phyloP scores from a whole-genome alignment of 169 alveolate genomes.

The Plasmodium blacklocki region DNA sequence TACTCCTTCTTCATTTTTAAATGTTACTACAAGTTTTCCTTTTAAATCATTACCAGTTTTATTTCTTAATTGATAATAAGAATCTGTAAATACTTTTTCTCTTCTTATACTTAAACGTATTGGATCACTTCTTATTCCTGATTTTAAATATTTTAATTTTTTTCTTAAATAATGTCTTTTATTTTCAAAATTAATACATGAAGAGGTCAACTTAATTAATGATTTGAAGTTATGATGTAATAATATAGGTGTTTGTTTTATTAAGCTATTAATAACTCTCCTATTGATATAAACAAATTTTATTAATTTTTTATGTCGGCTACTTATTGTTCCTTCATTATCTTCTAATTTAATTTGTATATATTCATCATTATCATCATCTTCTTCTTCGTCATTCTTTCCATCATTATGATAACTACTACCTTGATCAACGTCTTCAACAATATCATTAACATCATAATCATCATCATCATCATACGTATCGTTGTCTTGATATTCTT shows the following conservation, averaged over 20 bases:
- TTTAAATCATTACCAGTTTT: constrained; percentile 95
- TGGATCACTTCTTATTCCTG: constrained; percentile 82
- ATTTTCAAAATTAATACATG: constrained; percentile 96
- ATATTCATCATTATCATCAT: constrained; percentile 32
- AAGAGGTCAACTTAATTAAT: constrained; percentile 91
- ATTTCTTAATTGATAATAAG: constrained; percentile 92
- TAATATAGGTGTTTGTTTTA: constrained; percentile 88
- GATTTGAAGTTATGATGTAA: constrained; percentile 87
- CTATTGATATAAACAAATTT: constrained; percentile 81
- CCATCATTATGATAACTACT: not conserved
- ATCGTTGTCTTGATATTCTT: no score
- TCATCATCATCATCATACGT: not conserved
- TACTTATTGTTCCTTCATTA: constrained; percentile 30
- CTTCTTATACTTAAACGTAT: constrained; percentile 94
- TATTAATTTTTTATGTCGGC: constrained; percentile 78
- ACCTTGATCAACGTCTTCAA: not conserved
- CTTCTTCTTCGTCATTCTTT: constrained; percentile 14
- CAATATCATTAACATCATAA: not conserved
- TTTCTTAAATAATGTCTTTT: constrained; percentile 96
- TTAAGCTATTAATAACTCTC: constrained; percentile 84
- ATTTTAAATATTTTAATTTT: constrained; percentile 87
- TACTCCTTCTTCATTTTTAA: constrained; percentile 98
- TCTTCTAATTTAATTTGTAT: constrained; percentile 70
- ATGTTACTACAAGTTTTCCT: constrained; percentile 94
- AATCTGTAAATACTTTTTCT: constrained; percentile 95